Evolutionary conservation across 768 basidiomycete genomes (phyloP), one percentile per base, ranked within the genome.

Genomic region (Saitozyma podzolica): DNA sequence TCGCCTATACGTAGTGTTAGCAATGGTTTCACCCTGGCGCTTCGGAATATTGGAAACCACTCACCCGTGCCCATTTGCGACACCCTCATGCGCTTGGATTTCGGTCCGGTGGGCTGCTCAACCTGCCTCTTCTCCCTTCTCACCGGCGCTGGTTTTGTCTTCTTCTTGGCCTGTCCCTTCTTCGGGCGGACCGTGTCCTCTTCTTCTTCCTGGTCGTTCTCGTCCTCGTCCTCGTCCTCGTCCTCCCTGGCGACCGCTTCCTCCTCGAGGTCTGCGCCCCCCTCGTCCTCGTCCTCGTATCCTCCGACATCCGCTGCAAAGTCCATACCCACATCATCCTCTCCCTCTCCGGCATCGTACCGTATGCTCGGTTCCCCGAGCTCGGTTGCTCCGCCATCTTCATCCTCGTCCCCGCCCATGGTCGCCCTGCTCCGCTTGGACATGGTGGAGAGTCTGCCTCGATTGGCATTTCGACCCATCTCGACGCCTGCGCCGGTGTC

Each of bases 11-110:
- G 37, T 2, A 19, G 63, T 56, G n/a, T 13, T 8, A 51, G 40
- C 40, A 8, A 48, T 9, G 16, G 3, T 48, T 14, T 29, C 2
- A 29, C 29, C 29, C 2, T 29, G 29, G 29, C 17, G 43, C 9
- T 50, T 40, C 13, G 17, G 8, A 41, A 6, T 11, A 6, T 11
- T 51, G n/a, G 20, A 9, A 14, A 8, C 8, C 19, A 60, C 59
- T 59, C 62, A 62, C 63, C 48, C 8, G 17, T 19, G 10, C 59
- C 55, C 10, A 69, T 61, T 20, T 61, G 56, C 16, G 67, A 64
- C 20, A 65, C 47, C 53, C 72, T 64, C 52, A 61, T 67, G 20
- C 49, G 50, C 43, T 48, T 68, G 6, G 47, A 50, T 57, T 67
- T 48, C 51, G 17, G 0, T 59, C 45, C 17, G 58, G 60, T 19